Conservation (phyloP, 2,329 filamentous ascomycete genomes). For the Cladosporium sp. region DNA sequence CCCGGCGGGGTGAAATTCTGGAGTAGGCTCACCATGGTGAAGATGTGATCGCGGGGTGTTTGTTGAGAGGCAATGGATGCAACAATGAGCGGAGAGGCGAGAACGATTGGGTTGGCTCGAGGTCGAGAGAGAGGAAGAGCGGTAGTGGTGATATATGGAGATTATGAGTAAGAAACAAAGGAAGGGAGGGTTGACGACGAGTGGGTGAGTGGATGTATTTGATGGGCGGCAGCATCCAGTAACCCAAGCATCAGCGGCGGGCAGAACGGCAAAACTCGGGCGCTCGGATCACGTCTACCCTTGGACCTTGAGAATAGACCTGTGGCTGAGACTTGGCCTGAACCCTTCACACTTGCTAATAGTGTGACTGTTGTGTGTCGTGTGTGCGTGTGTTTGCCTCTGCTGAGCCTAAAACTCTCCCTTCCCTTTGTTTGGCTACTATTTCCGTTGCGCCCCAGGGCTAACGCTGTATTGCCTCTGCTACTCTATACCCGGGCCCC, state of each 20-base stretch:
- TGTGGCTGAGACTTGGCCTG: conserved; percentile 8
- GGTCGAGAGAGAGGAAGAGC: neutral
- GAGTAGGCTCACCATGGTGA: conserved; percentile 18
- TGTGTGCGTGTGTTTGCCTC: neutral
- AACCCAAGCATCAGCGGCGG: no score
- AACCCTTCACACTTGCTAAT: neutral
- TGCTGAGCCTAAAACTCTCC: neutral
- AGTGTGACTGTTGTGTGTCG: no score
- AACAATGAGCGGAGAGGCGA: neutral
- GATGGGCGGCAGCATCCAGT: no score
- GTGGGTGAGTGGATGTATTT: no score
- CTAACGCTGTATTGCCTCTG: no score
- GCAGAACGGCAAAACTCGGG: neutral
- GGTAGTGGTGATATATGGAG: neutral
- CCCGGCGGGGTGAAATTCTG: conserved; percentile 2
- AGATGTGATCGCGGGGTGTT: conserved; percentile 15
- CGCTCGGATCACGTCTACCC: neutral
- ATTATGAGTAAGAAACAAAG: neutral
- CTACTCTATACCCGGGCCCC: neutral
- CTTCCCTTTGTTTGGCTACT: no score
- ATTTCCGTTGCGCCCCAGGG: no score
- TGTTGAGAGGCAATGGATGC: no score
- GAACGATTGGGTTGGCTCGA: no score
- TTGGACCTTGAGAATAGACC: neutral
- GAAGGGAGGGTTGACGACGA: no score